Conservation (phyloP, 495 filamentous ascomycete species). For the Pseudevernia furfuracea region DNA sequence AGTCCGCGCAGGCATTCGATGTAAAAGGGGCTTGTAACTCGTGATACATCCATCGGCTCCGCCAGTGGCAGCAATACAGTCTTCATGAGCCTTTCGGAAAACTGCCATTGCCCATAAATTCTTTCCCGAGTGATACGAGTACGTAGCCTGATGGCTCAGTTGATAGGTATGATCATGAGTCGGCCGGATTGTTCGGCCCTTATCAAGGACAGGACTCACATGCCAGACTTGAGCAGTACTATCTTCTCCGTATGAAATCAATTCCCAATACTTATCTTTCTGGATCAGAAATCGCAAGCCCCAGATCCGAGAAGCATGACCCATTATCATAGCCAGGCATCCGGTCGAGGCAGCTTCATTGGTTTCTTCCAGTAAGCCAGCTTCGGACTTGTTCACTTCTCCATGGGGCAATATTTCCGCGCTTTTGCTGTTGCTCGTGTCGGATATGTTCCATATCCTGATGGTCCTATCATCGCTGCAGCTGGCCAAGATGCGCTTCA, state of each 20-base stretch:
- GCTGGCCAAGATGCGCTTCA: slow-evolving; percentile 62
- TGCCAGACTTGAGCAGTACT: slow-evolving; percentile 63
- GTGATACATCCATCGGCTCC: slow-evolving; percentile 70
- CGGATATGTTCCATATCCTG: slow-evolving; percentile 75
- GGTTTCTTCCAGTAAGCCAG: not conserved
- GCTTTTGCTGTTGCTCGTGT: slow-evolving; percentile 21
- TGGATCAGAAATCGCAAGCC: slow-evolving; percentile 55
- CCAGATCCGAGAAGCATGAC: slow-evolving; percentile 88
- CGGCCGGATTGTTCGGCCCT: not conserved
- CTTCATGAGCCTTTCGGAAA: slow-evolving; percentile 24
- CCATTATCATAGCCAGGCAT: slow-evolving; percentile 63
- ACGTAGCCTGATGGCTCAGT: slow-evolving; percentile 30
- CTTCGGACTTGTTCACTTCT: not conserved
- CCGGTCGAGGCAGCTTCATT: slow-evolving; percentile 5
- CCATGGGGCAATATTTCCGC: not conserved
- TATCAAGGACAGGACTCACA: slow-evolving; percentile 35
- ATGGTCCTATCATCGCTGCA: slow-evolving; percentile 95
- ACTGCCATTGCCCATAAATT: slow-evolving; percentile 78
- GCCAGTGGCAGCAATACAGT: slow-evolving; percentile 58
- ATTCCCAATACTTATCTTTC: slow-evolving; percentile 29
- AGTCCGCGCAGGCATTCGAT: not conserved
- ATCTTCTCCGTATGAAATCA: slow-evolving; percentile 78
- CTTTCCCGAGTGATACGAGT: slow-evolving; percentile 68
- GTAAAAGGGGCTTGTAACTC: slow-evolving; percentile 24
- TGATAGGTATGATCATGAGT: not conserved